Evolutionary conservation across 164 flowering plant species (phyloP).

Genomic region (Berberis vulgaris): DNA sequence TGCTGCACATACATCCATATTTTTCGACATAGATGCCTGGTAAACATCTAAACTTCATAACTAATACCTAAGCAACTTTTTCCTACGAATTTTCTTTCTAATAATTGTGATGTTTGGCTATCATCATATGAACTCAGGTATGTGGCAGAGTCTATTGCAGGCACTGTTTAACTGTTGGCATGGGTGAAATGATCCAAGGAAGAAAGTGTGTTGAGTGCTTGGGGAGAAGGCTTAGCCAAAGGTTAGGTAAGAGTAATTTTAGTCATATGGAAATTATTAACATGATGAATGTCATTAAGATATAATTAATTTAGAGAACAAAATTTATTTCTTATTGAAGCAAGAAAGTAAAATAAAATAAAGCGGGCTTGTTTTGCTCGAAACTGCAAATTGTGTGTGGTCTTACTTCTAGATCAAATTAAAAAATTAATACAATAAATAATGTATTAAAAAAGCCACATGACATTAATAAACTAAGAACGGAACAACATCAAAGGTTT

Average conservation of each 20-base stretch:
- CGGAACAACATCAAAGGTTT: not conserved
- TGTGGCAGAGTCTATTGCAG: slow-evolving; percentile 32
- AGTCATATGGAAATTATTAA: not conserved
- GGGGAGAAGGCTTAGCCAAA: slow-evolving; percentile 25
- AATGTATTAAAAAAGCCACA: too few species aligned
- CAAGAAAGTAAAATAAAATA: too few species aligned
- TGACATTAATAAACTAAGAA: too few species aligned
- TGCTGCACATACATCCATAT: slow-evolving; percentile 44
- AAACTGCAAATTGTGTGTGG: too few species aligned
- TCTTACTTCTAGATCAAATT: too few species aligned
- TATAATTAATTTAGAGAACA: too few species aligned
- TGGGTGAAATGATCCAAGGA: slow-evolving; percentile 82
- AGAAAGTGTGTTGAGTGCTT: slow-evolving; percentile 50
- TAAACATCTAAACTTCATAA: slow-evolving; percentile 2
- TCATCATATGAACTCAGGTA: too few species aligned
- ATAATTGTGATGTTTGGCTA: not conserved
- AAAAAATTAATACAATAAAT: too few species aligned
- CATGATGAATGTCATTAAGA: not conserved
- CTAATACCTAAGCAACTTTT: not conserved
- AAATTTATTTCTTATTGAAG: too few species aligned
- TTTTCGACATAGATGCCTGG: slow-evolving; percentile 62
- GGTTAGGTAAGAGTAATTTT: slow-evolving; percentile 36
- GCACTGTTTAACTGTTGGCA: slow-evolving; percentile 43
- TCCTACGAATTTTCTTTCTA: not conserved
- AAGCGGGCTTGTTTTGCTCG: too few species aligned